Conservation (phyloP, 768 basidiomycete genomes). For the Macrolepiota albuminosa region DNA sequence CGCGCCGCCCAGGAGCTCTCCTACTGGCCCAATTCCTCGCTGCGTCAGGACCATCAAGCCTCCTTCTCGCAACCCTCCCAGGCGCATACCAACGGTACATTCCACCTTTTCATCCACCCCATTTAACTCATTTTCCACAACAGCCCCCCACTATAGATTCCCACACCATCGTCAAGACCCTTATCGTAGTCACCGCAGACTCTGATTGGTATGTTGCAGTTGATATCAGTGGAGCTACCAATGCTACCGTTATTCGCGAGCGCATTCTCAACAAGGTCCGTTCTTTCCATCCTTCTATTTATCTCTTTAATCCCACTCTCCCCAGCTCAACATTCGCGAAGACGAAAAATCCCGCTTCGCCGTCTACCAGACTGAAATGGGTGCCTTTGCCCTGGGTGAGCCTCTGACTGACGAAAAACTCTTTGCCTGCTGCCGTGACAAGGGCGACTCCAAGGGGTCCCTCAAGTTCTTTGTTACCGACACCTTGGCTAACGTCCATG, state of each 20-base stretch:
- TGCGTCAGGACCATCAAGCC: constrained; percentile 29
- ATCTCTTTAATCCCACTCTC: constrained; percentile 9
- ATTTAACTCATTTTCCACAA: constrained; percentile 9
- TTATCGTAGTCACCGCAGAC: constrained; percentile 71
- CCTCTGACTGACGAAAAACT: constrained; percentile 69
- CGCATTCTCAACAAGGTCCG: constrained; percentile 75
- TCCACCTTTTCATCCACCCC: constrained; percentile 19
- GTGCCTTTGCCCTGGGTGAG: constrained; percentile 67
- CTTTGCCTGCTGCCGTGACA: constrained; percentile 62
- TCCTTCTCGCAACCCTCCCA: constrained; percentile 14
- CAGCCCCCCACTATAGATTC: constrained; percentile 31
- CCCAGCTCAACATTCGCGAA: constrained; percentile 73
- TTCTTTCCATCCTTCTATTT: constrained; percentile 7
- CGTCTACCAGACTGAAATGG: constrained; percentile 88
- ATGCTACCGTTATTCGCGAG: constrained; percentile 69
- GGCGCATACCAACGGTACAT: constrained; percentile 32
- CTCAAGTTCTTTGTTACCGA: constrained; percentile 83
- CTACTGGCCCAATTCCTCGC: constrained; percentile 21
- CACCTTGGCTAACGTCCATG: constrained; percentile 57
- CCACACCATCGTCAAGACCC: constrained; percentile 28
- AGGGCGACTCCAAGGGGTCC: constrained; percentile 73
- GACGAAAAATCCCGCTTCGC: constrained; percentile 69
- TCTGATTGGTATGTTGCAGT: constrained; percentile 73
- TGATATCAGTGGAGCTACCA: constrained; percentile 61
- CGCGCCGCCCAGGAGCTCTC: constrained; percentile 15